Conservation (phyloP, 352 stramenopile species). For the Peronospora farinosa region DNA sequence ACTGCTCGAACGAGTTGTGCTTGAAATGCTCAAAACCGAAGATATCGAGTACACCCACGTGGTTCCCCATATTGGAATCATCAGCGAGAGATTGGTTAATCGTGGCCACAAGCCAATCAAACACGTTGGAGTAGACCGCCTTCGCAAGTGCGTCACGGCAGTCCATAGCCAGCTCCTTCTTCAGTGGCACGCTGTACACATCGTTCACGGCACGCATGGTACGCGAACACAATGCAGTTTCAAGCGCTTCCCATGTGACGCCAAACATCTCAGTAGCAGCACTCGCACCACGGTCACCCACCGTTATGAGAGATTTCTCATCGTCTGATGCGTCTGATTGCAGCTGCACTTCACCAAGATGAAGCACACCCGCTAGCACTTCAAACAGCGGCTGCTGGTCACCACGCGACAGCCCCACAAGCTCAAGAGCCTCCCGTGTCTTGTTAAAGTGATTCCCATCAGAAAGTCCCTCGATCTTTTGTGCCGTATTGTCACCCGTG, state of each 20-base stretch:
- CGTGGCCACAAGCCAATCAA: conserved; percentile 92
- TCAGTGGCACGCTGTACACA: conserved; percentile 60
- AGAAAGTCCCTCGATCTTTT: conserved; percentile 68
- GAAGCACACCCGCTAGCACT: conserved; percentile 89
- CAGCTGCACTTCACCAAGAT: conserved; percentile 91
- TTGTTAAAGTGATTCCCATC: conserved; percentile 80
- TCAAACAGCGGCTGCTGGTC: conserved; percentile 90
- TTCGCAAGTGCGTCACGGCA: conserved; percentile 93
- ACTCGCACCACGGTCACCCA: conserved; percentile 36
- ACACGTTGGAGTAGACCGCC: conserved; percentile 94
- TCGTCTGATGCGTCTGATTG: conserved; percentile 64
- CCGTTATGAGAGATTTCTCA: conserved; percentile 63
- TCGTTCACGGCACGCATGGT: conserved; percentile 81
- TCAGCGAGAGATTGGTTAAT: conserved; percentile 89
- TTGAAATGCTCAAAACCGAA: conserved; percentile 99
- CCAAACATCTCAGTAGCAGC: conserved; percentile 83
- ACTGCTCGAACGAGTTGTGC: conserved; percentile 92
- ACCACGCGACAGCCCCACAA: conserved; percentile 78
- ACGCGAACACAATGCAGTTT: conserved; percentile 88
- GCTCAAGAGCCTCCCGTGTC: conserved; percentile 56
- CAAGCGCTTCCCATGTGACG: conserved; percentile 84
- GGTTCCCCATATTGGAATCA: conserved; percentile 73
- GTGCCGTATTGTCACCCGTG: conserved; percentile 52
- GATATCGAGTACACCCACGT: conserved; percentile 97
- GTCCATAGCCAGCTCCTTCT: conserved; percentile 85